These are phyloP conservation scores for Termitomyces sp. DNA, from an alignment of 768 basidiomycete genomes.

Conservation along the genomic window DNA sequence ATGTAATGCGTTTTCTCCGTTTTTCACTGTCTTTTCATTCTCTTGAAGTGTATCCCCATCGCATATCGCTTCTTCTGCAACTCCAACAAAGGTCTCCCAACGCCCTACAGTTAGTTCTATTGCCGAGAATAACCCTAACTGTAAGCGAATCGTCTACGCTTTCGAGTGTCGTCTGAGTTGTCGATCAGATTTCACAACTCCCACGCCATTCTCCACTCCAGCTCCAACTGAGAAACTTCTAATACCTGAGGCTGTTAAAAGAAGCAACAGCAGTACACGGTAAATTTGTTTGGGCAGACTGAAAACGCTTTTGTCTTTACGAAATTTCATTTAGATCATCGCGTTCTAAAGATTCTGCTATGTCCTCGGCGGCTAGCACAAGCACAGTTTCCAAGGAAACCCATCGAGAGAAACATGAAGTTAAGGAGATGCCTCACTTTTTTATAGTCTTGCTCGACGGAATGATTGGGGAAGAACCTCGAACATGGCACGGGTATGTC, in stretches of 20 bases:
- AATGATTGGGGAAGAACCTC: conserved; percentile 22
- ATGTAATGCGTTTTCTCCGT: conserved; percentile 2
- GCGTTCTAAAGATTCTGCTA: conserved; percentile 6
- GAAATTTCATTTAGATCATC: conserved; percentile 5
- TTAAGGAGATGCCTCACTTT: conserved; percentile 22
- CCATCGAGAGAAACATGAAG: conserved; percentile 13
- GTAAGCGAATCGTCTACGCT: not conserved
- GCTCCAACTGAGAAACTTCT: conserved; percentile 1
- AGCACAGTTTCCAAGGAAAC: conserved; percentile 10
- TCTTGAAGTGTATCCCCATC: conserved; percentile 8
- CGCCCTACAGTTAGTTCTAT: not conserved
- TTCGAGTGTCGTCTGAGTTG: not conserved
- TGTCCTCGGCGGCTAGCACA: conserved; percentile 11
- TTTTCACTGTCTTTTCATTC: not conserved
- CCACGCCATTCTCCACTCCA: conserved; percentile 1
- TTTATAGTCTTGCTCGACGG: conserved; percentile 34
- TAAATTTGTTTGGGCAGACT: not conserved
- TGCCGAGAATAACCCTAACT: not conserved
- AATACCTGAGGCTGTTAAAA: conserved; percentile 1
- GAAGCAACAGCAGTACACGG: conserved; percentile 9
- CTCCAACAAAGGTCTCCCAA: not conserved
- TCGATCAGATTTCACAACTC: not conserved
- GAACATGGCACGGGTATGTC: conserved; percentile 40
- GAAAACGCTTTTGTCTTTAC: not conserved
- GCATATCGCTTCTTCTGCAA: not conserved